phyloP scores from a whole-genome alignment of 2,329 filamentous ascomycete genomes.

The Ophiobolus disseminans region DNA sequence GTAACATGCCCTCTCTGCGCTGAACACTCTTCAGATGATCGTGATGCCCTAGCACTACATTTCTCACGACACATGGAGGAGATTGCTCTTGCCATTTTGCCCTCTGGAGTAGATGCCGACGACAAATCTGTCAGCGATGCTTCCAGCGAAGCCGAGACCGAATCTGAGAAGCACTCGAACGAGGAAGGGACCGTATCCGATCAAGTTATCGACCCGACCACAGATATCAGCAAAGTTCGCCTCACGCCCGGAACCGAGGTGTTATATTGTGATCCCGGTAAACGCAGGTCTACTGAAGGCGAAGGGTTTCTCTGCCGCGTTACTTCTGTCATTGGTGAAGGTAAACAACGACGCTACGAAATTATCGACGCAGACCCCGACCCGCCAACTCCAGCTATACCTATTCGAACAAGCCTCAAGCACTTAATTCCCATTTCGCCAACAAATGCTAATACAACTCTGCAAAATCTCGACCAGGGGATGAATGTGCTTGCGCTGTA shows the following conservation, averaged over 20 bases:
- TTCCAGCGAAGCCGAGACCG: neutral
- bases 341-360: slow-evolving; percentile 61
- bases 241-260: slow-evolving; percentile 56
- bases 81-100: slow-evolving; percentile 1
- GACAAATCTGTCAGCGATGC: neutral
- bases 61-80: slow-evolving; percentile 3
- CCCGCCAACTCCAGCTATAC: slow-evolving; percentile 45
- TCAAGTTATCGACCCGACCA: no score
- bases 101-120: neutral
- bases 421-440: slow-evolving; percentile 56
- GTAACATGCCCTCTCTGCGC: slow-evolving; percentile 5
- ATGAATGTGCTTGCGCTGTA: slow-evolving; percentile 59
- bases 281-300: slow-evolving; percentile 50
- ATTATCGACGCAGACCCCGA: slow-evolving; percentile 59
- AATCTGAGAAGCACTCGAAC: neutral
- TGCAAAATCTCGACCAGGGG: slow-evolving; percentile 52
- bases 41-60: slow-evolving; percentile 1
- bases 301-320: slow-evolving; percentile 61
- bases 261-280: slow-evolving; percentile 58
- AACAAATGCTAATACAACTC: slow-evolving; percentile 47
- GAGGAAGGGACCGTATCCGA: no score
- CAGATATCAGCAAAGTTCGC: slow-evolving; percentile 23
- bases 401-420: slow-evolving; percentile 56
- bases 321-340: slow-evolving; percentile 60
- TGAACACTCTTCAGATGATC: neutral